Percentiles rank a stretch among this genome's conserved stretches.
Evolutionary conservation across 768 basidiomycete genomes (phyloP).

Genomic region (Tylopilus rubrobrunneus): DNA sequence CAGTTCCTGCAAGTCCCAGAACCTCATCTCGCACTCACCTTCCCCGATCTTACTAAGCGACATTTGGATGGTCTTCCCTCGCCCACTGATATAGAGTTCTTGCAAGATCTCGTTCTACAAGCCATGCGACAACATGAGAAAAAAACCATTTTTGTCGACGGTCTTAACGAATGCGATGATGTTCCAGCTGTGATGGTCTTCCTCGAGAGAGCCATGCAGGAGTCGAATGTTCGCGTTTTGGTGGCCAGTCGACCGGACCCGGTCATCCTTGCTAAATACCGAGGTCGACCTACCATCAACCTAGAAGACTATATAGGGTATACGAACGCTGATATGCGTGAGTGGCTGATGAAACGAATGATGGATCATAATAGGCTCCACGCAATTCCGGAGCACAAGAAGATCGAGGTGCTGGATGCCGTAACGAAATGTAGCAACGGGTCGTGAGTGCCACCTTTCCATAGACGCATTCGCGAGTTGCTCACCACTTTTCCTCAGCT

Average conservation of each 20-base stretch:
- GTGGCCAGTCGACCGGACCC: slow-evolving; percentile 23
- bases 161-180: slow-evolving; percentile 27
- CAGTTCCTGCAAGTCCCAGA: slow-evolving; percentile 26
- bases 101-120: slow-evolving; percentile 18
- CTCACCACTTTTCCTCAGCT: slow-evolving; percentile 12
- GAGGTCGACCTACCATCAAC: slow-evolving; percentile 16
- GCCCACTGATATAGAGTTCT: slow-evolving; percentile 9
- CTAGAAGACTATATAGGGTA: slow-evolving; percentile 22
- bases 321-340: slow-evolving; percentile 21
- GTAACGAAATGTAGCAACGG: slow-evolving; percentile 11
- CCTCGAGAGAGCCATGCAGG: slow-evolving; percentile 21
- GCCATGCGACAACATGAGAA: slow-evolving; percentile 23
- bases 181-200: slow-evolving; percentile 16
- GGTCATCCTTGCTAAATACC: slow-evolving; percentile 16
- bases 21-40: slow-evolving; percentile 15
- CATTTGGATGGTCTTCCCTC: slow-evolving; percentile 17
- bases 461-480: neutral
- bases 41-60: slow-evolving; percentile 19
- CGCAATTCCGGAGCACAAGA: slow-evolving; percentile 21
- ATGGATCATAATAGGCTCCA: slow-evolving; percentile 20
- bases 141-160: slow-evolving; percentile 22
- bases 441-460: slow-evolving; percentile 14
- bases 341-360: slow-evolving; percentile 25
- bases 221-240: slow-evolving; percentile 22
- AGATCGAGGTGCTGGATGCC: slow-evolving; percentile 17